Percentiles rank a stretch among this genome's conserved stretches.
These are phyloP conservation scores for Penicillium alfredii DNA, from an alignment of 495 filamentous ascomycete genomes.

Conservation along the genomic window DNA sequence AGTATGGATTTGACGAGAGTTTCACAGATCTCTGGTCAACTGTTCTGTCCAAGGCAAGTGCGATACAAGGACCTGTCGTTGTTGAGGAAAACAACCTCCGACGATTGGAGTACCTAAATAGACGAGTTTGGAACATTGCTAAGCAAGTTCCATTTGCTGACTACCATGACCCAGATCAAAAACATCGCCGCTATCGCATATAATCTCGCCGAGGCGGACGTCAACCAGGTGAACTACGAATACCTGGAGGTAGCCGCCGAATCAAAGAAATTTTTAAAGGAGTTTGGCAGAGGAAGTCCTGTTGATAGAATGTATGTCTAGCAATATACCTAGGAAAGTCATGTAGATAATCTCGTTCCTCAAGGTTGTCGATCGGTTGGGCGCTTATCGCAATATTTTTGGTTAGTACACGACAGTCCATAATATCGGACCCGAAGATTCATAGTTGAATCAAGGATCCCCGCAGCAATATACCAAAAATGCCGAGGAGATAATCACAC, in stretches of 20 bases:
- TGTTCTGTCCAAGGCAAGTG: background rate
- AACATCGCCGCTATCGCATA: conserved; percentile 18
- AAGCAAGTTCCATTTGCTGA: conserved; percentile 6
- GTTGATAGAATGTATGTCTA: conserved; percentile 12
- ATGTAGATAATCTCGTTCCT: too few relatives aligned
- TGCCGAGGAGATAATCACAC: too few relatives aligned
- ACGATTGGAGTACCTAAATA: conserved; percentile 13
- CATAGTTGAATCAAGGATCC: too few relatives aligned
- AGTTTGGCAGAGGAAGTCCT: conserved; percentile 12
- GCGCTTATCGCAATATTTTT: too few relatives aligned
- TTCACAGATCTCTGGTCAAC: conserved; percentile 12
- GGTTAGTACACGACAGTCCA: too few relatives aligned
- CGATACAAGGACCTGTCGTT: background rate
- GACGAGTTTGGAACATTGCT: conserved; percentile 6
- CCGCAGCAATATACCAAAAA: too few relatives aligned
- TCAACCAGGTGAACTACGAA: conserved; percentile 14
- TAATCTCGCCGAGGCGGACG: conserved; percentile 11
- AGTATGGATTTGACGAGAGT: conserved; percentile 20
- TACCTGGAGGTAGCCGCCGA: conserved; percentile 19
- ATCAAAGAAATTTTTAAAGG: conserved; percentile 18
- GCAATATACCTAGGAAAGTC: too few relatives aligned
- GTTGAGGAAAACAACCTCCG: background rate
- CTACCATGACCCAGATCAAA: conserved; percentile 19
- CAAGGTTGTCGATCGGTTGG: too few relatives aligned
- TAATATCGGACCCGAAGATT: too few relatives aligned